Base-by-base conservation (phyloP, 2,329 filamentous ascomycete species). In the Penicillium sp. region DNA sequence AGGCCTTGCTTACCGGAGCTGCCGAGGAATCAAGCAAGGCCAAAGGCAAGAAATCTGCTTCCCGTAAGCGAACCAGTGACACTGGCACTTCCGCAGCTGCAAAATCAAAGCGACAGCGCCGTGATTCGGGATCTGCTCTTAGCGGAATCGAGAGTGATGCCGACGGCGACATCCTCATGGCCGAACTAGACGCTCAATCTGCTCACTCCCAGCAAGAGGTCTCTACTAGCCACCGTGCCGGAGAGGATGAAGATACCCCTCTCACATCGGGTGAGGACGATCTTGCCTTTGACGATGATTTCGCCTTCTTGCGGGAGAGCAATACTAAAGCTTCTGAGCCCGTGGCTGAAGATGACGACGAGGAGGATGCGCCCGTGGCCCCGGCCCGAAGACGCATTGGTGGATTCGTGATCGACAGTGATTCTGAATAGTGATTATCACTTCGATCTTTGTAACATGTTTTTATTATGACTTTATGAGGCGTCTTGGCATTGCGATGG, bases 1-100 rank as follows among this genome's bases (percentile, higher is more conserved):
- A 76, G 42, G 75, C 75, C 5, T 56, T 81, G 46, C 66, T 74
- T 31, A 72, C 69, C 46, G 73, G 70, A 3, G 58, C 58, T 14
- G 50, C 61, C n/a, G 58, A 64, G 18, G 58, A 64, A 5, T 60
- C 64, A 33, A 55, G 53, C 56, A 66, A 59, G 53, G 50, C 43
- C 55, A 65, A 57, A 54, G 53, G 46, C 46, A 68, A 64, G 46
- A 64, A 58, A 47, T 52, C 57, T 27, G 62, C 51, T 19, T 59
- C 48, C 41, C 59, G 65, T 27, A 67, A 68, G 52, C 58, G 65
- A 49, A 55, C 61, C 50, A 60, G 63, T 56, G 61, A 64, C n/a
- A 56, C 49, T 7, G 58, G 59, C 13, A 55, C 46, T 25, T 57
- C 62, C 38, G 57, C 61, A 25, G 52, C 54, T 8, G 56, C 40